These are phyloP conservation scores for Entoloma clypeatum DNA, from an alignment of 1,284 basidiomycete species.

Conservation along the genomic window DNA sequence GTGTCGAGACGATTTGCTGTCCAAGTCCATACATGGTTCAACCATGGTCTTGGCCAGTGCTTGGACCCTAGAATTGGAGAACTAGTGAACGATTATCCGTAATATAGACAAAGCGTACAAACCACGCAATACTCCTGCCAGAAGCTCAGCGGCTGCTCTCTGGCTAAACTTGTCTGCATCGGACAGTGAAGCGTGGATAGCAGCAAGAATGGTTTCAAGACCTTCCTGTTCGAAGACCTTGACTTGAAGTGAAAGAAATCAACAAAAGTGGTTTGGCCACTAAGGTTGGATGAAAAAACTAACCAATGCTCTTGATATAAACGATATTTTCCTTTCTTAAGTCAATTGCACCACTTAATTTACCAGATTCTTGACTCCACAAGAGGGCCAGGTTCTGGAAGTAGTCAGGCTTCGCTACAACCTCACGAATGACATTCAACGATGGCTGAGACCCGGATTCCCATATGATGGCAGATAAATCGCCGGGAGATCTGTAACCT, in stretches of 20 bases:
- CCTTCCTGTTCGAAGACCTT: conserved; percentile 62
- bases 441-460: conserved; percentile 58
- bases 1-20: conserved; percentile 62
- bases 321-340: conserved; percentile 62
- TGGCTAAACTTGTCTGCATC: conserved; percentile 89
- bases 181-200: conserved; percentile 58
- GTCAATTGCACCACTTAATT: conserved; percentile 46
- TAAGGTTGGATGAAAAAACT: no score
- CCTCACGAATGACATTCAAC: conserved; percentile 55
- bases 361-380: conserved; percentile 73
- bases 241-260: conserved; percentile 35
- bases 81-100: conserved; percentile 7
- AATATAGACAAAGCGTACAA: conserved; percentile 2
- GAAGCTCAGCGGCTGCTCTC: conserved; percentile 84
- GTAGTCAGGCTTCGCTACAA: conserved; percentile 54
- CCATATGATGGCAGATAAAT: conserved; percentile 57
- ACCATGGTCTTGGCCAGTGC: conserved; percentile 76
- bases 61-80: conserved; percentile 64
- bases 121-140: conserved; percentile 75
- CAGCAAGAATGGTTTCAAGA: conserved; percentile 50
- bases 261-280: no score
- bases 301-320: conserved; percentile 70
- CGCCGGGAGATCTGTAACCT: conserved; percentile 57
- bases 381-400: conserved; percentile 54
- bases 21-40: conserved; percentile 79